Base-by-base conservation (phyloP, 805 yeast species). In the Kodamaea fukazawae region DNA sequence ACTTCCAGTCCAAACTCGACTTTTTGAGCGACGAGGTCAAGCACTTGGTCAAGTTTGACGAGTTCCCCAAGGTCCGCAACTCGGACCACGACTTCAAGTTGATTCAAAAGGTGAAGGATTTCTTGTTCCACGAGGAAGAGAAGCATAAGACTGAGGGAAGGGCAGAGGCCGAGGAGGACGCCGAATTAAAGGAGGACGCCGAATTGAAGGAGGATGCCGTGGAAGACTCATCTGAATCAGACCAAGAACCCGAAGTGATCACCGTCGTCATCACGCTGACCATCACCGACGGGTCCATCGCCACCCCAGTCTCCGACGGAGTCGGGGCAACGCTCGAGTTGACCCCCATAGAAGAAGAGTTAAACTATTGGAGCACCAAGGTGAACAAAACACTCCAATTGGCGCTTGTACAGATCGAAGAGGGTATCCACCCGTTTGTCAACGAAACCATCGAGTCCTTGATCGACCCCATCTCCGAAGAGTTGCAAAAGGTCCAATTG, bases 371-470 rank as follows among this genome's bases (percentile, higher is more conserved):
- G 70, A 59, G 57, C 31, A 25, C 37, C 5, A 63, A 61, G 42
- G 62, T 69, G 15, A 49, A 58, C 39, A 62, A 57, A 32, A 60
- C 71, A 6, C 46, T 67, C 31, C 51, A 55, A 15, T 53, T 67
- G 43, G 71, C 73, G 0, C 31, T 43, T n/a, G 43, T 48, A 7
- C 65, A 57, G 39, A 55, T 70, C 31, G 59, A 54, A 12, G 33
- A 36, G 15, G 72, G 66, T 23, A 62, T 65, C 50, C 47, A 49
- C 17, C 65, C 65, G 0, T 44, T 44, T 7, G 42, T 66, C 12
- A 52, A 58, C 11, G 27, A 23, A 1, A 48, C 49, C 4, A 51
- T 64, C 40, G 65, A 55, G 2, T 29, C 32, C 1, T 47, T 66
- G 22, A 57, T 57, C 34, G 52, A 54, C 9, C 40, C 44, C 6